Conservation (phyloP, 1,139 yeast genomes). For the Protomyces pachydermus region DNA sequence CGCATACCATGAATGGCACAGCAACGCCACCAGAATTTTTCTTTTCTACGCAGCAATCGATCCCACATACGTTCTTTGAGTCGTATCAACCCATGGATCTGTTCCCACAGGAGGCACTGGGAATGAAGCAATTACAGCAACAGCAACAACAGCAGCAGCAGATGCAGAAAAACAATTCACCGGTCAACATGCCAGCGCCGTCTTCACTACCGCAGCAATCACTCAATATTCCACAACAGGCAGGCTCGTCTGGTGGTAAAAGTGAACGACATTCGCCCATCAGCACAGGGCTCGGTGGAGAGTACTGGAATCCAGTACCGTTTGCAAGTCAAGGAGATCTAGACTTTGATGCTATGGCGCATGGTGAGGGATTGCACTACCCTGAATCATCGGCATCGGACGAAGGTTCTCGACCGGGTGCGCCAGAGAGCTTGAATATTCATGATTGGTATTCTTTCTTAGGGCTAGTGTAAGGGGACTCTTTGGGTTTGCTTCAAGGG, state of each 20-base stretch:
- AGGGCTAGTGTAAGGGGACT: not conserved
- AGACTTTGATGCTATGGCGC: constrained; percentile 12
- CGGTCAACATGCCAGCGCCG: constrained; percentile 9
- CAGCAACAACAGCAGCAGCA: constrained; percentile 4
- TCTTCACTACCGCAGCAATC: not conserved
- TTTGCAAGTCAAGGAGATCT: constrained; percentile 11
- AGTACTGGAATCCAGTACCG: constrained; percentile 15
- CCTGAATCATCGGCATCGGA: constrained; percentile 8
- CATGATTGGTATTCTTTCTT: constrained; percentile 24
- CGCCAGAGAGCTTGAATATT: constrained; percentile 20
- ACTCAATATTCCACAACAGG: not conserved
- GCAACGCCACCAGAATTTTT: constrained; percentile 38
- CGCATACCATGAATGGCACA: not conserved
- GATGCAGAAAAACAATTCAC: not conserved
- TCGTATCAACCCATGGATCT: constrained; percentile 42
- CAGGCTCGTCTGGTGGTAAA: not conserved
- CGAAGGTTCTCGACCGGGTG: constrained; percentile 16
- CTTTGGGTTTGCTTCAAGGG: too few relatives aligned
- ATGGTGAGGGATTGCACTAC: constrained; percentile 12
- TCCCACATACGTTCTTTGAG: constrained; percentile 36
- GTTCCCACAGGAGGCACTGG: constrained; percentile 38
- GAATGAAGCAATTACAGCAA: not conserved
- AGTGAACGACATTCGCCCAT: not conserved
- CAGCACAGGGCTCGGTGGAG: constrained; percentile 3
- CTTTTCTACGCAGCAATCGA: constrained; percentile 40